Conservation (phyloP, 495 filamentous ascomycete species). For the Talaromyces stipitatus region DNA sequence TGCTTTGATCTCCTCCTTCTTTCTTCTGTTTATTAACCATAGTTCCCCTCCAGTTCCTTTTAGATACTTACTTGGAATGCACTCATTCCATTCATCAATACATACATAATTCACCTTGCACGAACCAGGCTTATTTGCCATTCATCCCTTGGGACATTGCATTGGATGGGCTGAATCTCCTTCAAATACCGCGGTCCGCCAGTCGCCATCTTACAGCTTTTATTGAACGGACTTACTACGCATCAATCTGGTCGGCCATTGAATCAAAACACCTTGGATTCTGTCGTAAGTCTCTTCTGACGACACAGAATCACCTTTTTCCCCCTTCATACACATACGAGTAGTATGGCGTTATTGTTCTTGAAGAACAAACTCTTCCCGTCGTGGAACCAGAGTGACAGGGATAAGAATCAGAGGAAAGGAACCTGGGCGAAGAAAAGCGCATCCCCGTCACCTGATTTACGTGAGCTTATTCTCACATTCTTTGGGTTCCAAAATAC, state of each 20-base stretch:
- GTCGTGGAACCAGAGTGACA: neutral
- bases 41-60: neutral
- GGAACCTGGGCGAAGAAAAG: slow-evolving; percentile 10
- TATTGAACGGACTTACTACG: no score
- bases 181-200: no score
- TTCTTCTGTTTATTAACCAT: neutral
- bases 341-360: slow-evolving; percentile 37
- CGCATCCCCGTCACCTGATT: slow-evolving; percentile 4
- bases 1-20: neutral
- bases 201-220: neutral
- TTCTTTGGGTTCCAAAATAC: neutral
- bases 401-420: neutral
- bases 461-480: slow-evolving; percentile 9
- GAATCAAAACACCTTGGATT: no score
- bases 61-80: no score
- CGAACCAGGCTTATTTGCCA: neutral
- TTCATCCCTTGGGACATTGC: neutral
- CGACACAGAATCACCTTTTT: no score
- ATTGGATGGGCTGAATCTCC: neutral
- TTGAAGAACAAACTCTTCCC: slow-evolving; percentile 38
- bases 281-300: no score
- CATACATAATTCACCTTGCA: neutral
- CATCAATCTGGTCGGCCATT: no score
- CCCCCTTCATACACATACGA: neutral
- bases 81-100: neutral